Conservation (phyloP, 495 filamentous ascomycete species). For the Cenococcum geophilum region DNA sequence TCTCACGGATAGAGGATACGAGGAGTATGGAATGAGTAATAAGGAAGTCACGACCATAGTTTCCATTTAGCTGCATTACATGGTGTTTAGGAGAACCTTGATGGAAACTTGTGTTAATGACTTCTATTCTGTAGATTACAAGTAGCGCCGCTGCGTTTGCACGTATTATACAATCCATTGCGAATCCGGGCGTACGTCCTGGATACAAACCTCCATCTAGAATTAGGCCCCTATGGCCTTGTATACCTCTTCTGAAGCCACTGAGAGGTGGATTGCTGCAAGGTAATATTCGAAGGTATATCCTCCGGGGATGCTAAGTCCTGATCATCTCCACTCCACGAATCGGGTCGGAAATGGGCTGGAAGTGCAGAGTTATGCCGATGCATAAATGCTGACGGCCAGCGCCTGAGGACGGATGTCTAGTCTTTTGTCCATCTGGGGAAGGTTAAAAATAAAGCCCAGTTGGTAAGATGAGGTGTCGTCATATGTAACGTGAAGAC, state of each 20-base stretch:
- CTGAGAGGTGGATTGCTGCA: background rate
- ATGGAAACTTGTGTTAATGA: background rate
- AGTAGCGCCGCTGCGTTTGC: background rate
- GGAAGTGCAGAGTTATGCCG: too few relatives aligned
- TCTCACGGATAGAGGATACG: background rate
- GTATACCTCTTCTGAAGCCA: background rate
- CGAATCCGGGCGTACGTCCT: too few relatives aligned
- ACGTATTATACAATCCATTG: too few relatives aligned
- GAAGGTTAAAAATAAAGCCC: too few relatives aligned
- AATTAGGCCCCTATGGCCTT: too few relatives aligned
- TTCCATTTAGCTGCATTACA: conserved; percentile 9
- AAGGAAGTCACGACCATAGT: background rate
- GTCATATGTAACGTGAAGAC: background rate
- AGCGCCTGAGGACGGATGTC: background rate
- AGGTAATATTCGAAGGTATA: background rate
- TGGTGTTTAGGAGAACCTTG: conserved; percentile 9
- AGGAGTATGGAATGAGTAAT: conserved; percentile 17
- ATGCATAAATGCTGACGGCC: too few relatives aligned
- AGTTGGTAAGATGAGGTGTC: too few relatives aligned
- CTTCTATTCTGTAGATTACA: background rate
- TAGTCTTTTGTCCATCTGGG: too few relatives aligned
- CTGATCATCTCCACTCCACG: background rate
- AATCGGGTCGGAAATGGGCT: background rate
- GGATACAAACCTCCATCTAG: too few relatives aligned
- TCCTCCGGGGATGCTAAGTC: background rate